Percentiles rank a stretch among this genome's conserved stretches.
These are phyloP conservation scores for Phytopythium mirpurense DNA, from an alignment of 352 stramenopile species.

Conservation along the genomic window DNA sequence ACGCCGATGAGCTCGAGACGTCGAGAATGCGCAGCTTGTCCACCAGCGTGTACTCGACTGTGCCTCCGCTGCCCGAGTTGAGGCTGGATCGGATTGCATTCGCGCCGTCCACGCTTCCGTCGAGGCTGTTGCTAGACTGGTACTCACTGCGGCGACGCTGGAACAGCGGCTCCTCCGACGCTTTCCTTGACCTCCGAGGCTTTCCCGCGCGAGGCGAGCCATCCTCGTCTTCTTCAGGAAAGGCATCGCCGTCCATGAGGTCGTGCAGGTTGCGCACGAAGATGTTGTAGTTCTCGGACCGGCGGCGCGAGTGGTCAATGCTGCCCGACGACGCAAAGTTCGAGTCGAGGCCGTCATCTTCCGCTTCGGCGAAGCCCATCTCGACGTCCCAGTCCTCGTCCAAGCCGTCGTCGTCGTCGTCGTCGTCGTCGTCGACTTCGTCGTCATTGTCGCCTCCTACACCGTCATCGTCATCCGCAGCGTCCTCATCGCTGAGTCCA, in stretches of 20 bases:
- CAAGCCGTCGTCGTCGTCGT: constrained; percentile 22
- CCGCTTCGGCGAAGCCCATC: constrained; percentile 58
- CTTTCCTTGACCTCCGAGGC: constrained; percentile 14
- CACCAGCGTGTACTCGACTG: constrained; percentile 53
- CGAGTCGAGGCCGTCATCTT: constrained; percentile 8
- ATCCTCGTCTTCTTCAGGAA: constrained; percentile 45
- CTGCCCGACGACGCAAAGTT: constrained; percentile 23
- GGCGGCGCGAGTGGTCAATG: constrained; percentile 51
- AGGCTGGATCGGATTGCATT: constrained; percentile 40
- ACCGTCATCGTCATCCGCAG: constrained; percentile 2
- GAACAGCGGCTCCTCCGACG: constrained; percentile 60
- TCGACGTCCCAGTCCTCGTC: constrained; percentile 78
- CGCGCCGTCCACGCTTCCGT: constrained; percentile 43
- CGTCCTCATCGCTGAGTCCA: constrained; percentile 4
- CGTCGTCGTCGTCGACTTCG: constrained; percentile 9
- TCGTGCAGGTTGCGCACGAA: constrained; percentile 75
- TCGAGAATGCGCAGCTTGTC: constrained; percentile 72
- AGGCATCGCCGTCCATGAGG: constrained; percentile 66
- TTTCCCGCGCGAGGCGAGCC: constrained; percentile 10
- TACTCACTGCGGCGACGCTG: constrained; percentile 37
- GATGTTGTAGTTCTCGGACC: constrained; percentile 80
- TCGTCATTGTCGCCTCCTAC: constrained; percentile 6
- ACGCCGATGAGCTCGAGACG: constrained; percentile 64
- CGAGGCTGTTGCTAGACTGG: constrained; percentile 28
- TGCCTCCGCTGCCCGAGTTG: constrained; percentile 40